Base-by-base conservation (phyloP, 2,329 filamentous ascomycete species). In the Thielaviopsis euricoi region DNA sequence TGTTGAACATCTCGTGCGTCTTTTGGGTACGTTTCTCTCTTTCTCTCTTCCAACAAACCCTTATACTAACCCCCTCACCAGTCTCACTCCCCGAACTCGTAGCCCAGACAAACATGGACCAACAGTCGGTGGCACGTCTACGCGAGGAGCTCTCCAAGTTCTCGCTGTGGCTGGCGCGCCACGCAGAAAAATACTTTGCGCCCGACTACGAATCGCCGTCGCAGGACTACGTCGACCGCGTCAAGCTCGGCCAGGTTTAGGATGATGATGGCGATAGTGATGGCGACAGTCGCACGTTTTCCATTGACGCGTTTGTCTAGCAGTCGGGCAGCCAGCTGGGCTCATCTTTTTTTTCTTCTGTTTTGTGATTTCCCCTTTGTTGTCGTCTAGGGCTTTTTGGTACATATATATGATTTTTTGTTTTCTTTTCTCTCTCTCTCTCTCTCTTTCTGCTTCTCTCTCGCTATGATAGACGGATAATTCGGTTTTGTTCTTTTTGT, bases 41-140 rank as follows among this genome's bases (percentile, higher is more conserved):
- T 9, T 33, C 19, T 29, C 33, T 15, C n/a, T 15, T 15, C 13
- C 7, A n/a, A n/a, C n/a, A 12, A 33, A 33, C 29, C 29, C 21
- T 25, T n/a, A n/a, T 23, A 29, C 19, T 6, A 52, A 29, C 33
- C 48, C 43, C 43, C 25, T 46, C 25, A 58, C 6, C 64, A 95
- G 91, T 94, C 3, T 86, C 86, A 1, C 82, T 97, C 64, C 91
- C 93, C 0, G 93, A 98, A 67, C 82, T 97, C 48, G 83, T 97
- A 62, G 90, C 90, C 3, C 93, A 98, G 69, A 98, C 93, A 56
- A 97, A 97, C 71, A 95, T 98, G 89, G 93, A 97, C 66, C 78
- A 85, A 56, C 89, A 95, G 68, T 90, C 89, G 2, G 88, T 95
- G 49, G 86, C 85, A 62, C 86, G 89, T 52, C 80, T 97, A 25